Evolutionary conservation across 2,329 filamentous ascomycete genomes (phyloP).

Genomic region (Parafenestella ontariensis): DNA sequence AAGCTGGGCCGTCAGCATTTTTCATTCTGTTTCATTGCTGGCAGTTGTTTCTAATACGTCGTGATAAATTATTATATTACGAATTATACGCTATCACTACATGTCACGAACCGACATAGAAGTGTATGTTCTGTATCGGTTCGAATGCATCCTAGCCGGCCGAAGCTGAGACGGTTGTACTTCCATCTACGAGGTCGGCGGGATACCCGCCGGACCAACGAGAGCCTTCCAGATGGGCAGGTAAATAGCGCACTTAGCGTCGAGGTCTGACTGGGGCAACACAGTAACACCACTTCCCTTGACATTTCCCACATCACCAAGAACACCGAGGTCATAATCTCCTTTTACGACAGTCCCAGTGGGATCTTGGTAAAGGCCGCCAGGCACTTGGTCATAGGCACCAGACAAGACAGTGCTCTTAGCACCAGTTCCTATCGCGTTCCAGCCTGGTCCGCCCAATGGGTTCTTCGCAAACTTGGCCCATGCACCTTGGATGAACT

Average conservation of each 20-base stretch:
- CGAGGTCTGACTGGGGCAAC: slow-evolving; percentile 19
- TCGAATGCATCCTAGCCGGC: too few species aligned
- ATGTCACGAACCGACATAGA: too few species aligned
- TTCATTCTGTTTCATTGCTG: not conserved
- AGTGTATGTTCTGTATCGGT: not conserved
- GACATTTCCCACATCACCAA: slow-evolving; percentile 26
- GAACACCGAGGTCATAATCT: slow-evolving; percentile 23
- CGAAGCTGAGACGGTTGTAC: slow-evolving; percentile 21
- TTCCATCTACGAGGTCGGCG: not conserved
- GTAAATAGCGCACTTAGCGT: slow-evolving; percentile 22
- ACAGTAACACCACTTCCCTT: slow-evolving; percentile 24
- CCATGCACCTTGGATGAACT: slow-evolving; percentile 33
- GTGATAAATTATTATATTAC: too few species aligned
- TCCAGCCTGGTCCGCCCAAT: slow-evolving; percentile 32
- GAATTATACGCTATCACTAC: too few species aligned
- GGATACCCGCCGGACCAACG: slow-evolving; percentile 20
- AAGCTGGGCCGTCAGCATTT: not conserved
- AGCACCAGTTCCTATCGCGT: slow-evolving; percentile 22
- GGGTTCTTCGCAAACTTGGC: slow-evolving; percentile 40
- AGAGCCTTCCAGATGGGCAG: slow-evolving; percentile 21
- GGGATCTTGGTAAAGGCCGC: slow-evolving; percentile 8
- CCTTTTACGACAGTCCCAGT: slow-evolving; percentile 11
- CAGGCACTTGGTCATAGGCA: slow-evolving; percentile 12
- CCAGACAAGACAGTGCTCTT: slow-evolving; percentile 18
- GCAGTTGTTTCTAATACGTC: not conserved